These are phyloP conservation scores for Logfia minima DNA, from an alignment of 129 eudicot genomes.

Conservation along the genomic window DNA sequence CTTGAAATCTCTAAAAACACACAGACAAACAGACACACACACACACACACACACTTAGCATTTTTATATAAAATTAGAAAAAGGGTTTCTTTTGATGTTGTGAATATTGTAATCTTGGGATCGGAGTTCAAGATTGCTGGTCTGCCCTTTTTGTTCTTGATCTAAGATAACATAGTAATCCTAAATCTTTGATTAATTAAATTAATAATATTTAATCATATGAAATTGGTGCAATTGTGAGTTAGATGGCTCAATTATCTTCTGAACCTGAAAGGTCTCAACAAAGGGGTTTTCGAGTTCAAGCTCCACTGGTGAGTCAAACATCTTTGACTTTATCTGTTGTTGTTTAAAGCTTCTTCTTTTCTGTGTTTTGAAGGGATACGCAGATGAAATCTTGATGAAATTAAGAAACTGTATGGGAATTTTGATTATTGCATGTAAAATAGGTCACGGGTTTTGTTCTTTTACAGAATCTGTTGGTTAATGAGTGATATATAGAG, in stretches of 20 bases:
- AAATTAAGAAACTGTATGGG: conserved; percentile 1
- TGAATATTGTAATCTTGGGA: conserved; percentile 37
- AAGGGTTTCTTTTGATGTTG: conserved; percentile 38
- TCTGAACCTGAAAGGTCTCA: conserved; percentile 53
- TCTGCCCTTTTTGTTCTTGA: conserved; percentile 38
- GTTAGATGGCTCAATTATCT: conserved; percentile 71
- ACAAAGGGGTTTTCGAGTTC: conserved; percentile 86
- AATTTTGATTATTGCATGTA: conserved; percentile 20
- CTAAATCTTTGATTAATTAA: conserved; percentile 14
- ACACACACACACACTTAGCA: conserved; percentile 15
- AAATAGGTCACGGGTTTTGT: conserved; percentile 24
- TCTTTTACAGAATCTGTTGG: conserved; percentile 15
- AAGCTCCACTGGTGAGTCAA: conserved; percentile 90
- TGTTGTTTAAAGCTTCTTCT: conserved; percentile 28
- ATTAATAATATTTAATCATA: conserved; percentile 21
- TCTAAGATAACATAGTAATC: conserved; percentile 37
- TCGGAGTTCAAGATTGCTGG: conserved; percentile 51
- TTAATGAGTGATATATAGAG: conserved; percentile 13
- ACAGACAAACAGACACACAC: background rate
- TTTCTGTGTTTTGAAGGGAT: conserved; percentile 9
- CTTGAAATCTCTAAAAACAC: conserved; percentile 23
- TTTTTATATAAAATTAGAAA: conserved; percentile 26
- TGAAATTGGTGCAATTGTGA: conserved; percentile 38
- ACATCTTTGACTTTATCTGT: conserved; percentile 20
- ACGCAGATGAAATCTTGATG: conserved; percentile 27